Conservation (phyloP, 176 grass and related monocot genomes). For the Thalia dealbata region DNA sequence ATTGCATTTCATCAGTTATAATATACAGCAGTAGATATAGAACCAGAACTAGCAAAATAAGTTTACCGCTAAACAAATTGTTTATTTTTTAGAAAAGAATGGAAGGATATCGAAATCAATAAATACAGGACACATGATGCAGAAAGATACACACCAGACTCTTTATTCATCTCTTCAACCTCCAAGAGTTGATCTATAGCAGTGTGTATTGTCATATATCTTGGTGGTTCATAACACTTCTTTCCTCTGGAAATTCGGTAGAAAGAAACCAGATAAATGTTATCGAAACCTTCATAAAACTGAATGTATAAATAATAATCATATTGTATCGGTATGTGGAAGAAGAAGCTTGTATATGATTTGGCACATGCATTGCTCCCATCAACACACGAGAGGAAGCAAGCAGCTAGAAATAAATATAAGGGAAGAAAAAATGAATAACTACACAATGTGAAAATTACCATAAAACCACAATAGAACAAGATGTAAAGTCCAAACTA, state of each 20-base stretch:
- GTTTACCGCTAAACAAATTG: too few relatives aligned
- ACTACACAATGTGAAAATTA: not conserved
- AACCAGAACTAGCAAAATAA: not conserved
- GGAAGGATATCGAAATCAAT: not conserved
- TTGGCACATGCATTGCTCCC: too few relatives aligned
- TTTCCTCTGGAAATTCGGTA: conserved; percentile 55
- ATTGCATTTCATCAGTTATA: not conserved
- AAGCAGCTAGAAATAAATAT: not conserved
- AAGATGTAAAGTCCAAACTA: not conserved
- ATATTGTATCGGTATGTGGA: too few relatives aligned
- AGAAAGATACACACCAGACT: conserved; percentile 41
- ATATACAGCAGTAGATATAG: not conserved
- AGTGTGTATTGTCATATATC: conserved; percentile 81
- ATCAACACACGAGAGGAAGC: not conserved
- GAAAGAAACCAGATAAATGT: not conserved
- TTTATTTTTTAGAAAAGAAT: not conserved
- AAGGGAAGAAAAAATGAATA: not conserved
- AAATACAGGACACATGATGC: not conserved
- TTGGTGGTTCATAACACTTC: conserved; percentile 83
- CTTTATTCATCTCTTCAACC: conserved; percentile 37
- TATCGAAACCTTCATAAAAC: not conserved
- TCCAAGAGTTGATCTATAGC: conserved; percentile 93
- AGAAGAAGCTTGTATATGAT: too few relatives aligned
- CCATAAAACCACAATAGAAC: not conserved
- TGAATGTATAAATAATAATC: not conserved